Percentiles rank a stretch among this genome's conserved stretches.
phyloP scores from a whole-genome alignment of 768 basidiomycete species.

The Paxillus involutus region DNA sequence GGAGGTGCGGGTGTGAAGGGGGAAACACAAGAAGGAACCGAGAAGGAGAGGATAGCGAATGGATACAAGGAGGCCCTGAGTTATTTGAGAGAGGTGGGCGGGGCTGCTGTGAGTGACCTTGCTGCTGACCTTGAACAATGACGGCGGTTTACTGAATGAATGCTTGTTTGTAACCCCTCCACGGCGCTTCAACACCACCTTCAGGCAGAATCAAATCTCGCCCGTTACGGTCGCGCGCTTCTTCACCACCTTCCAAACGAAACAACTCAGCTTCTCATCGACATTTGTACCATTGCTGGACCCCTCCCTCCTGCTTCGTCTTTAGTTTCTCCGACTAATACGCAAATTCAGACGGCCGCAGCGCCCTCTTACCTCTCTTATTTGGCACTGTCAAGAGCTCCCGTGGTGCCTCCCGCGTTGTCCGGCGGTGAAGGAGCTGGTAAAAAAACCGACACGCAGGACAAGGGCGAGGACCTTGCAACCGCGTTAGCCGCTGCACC shows the following conservation, averaged over 20 bases:
- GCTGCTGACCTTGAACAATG: background rate
- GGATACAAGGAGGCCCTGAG: slow-evolving; percentile 71
- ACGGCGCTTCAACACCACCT: background rate
- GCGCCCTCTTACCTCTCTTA: slow-evolving; percentile 76
- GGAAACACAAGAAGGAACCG: background rate
- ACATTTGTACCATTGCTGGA: slow-evolving; percentile 76
- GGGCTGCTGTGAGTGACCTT: slow-evolving; percentile 63
- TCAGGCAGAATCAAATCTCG: slow-evolving; percentile 86
- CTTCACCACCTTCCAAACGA: slow-evolving; percentile 80
- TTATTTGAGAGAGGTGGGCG: slow-evolving; percentile 78
- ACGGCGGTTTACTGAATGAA: background rate
- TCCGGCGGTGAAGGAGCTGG: slow-evolving; percentile 29
- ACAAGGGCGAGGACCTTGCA: slow-evolving; percentile 13
- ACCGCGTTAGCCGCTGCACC: slow-evolving; percentile 28
- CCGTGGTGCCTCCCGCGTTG: slow-evolving; percentile 41
- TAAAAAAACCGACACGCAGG: slow-evolving; percentile 16
- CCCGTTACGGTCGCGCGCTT: slow-evolving; percentile 86
- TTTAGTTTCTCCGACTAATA: slow-evolving; percentile 26
- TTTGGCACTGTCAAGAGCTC: slow-evolving; percentile 67
- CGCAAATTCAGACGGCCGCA: slow-evolving; percentile 21
- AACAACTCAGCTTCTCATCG: slow-evolving; percentile 88
- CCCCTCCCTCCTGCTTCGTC: slow-evolving; percentile 39
- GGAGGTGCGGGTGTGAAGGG: slow-evolving; percentile 8
- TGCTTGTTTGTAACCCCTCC: background rate
- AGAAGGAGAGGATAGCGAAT: slow-evolving; percentile 15